Conservation (phyloP, 257 asterid species). For the Cruciata laevipes region DNA sequence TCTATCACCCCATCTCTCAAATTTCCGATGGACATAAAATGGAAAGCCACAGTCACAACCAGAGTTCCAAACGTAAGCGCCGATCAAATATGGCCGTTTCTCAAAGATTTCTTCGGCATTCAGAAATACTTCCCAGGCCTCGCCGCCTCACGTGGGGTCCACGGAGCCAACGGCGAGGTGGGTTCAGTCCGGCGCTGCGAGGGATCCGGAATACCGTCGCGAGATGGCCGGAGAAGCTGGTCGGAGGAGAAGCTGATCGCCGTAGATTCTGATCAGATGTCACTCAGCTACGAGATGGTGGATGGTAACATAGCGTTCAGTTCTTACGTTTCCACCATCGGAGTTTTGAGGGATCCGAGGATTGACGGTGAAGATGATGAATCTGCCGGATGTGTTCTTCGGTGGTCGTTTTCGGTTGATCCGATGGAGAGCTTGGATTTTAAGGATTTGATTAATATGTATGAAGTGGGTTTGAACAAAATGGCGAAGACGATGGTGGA, state of each 20-base stretch:
- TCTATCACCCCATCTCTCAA: neutral
- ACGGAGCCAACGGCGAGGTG: neutral
- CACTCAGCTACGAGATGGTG: neutral
- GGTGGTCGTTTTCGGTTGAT: neutral
- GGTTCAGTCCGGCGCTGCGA: neutral
- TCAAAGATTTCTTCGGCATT: neutral
- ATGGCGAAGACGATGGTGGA: neutral
- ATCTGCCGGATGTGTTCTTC: neutral
- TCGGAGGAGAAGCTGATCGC: neutral
- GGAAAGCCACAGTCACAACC: neutral
- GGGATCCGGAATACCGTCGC: neutral
- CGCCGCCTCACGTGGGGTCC: neutral
- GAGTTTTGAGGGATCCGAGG: neutral
- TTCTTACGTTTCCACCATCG: neutral
- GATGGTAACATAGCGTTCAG: neutral
- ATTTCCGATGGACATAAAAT: too few species aligned
- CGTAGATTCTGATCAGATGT: neutral
- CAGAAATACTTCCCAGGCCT: neutral
- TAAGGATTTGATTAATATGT: neutral
- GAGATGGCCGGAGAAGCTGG: neutral
- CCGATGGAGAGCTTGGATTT: neutral
- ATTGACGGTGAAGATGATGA: neutral
- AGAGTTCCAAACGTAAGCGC: neutral
- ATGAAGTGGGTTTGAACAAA: neutral
- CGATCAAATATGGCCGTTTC: neutral